Evolutionary conservation across 305 asterid species (phyloP).

Genomic region (Solanum hybrid): DNA sequence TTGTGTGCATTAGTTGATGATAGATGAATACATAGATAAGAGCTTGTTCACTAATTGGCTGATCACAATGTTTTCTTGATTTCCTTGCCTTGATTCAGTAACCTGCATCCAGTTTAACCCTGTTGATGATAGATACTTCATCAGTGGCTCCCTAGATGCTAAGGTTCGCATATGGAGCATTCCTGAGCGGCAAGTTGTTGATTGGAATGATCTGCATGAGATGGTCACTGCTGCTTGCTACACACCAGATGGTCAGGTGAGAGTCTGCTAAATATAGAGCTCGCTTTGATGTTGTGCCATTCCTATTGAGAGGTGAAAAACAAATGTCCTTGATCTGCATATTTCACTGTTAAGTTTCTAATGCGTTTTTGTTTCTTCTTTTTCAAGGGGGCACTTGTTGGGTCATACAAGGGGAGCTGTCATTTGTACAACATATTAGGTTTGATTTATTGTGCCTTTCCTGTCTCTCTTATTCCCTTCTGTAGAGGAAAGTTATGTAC

Average conservation of each 20-base stretch:
- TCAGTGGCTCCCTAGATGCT: constrained; percentile 20
- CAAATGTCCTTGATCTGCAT: background rate
- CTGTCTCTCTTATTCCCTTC: background rate
- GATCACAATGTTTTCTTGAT: constrained; percentile 10
- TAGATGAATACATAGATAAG: background rate
- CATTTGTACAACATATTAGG: constrained; percentile 75
- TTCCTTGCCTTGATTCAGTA: constrained; percentile 13
- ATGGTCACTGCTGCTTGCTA: constrained; percentile 99
- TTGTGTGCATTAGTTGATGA: background rate
- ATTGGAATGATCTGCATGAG: constrained; percentile 96
- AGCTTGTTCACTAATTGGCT: background rate
- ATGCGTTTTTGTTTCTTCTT: constrained; percentile 7
- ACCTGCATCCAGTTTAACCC: constrained; percentile 26
- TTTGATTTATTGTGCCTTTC: constrained; percentile 19
- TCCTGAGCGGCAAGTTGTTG: constrained; percentile 26
- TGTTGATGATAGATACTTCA: constrained; percentile 22
- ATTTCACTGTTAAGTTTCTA: constrained; percentile 6
- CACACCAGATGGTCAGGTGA: constrained; percentile 99
- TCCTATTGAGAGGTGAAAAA: background rate
- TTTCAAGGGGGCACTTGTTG: constrained; percentile 86
- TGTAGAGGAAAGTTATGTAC: background rate
- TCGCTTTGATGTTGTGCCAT: background rate
- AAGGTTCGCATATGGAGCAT: constrained; percentile 24
- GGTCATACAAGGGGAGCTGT: constrained; percentile 96
- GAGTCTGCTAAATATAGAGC: constrained; percentile 9